Evolutionary conservation across 495 filamentous ascomycete species (phyloP), one percentile per base, ranked within the genome.

Genomic region (Ramalina intermedia): DNA sequence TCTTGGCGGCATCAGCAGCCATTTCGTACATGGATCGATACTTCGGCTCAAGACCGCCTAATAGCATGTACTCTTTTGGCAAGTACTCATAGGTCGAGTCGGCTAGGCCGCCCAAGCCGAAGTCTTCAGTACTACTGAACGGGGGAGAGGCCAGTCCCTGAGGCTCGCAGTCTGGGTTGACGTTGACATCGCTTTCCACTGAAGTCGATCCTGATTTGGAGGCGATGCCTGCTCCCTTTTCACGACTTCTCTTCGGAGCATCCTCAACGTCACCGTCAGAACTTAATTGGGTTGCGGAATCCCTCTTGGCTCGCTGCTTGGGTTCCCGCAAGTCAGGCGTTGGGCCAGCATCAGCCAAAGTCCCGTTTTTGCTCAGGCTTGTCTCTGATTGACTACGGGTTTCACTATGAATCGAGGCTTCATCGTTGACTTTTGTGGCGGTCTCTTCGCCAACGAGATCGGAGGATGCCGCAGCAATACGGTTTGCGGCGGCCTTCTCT

Each of bases 71-170:
- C 52, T 72, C 78, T 60, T 98, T 98, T 21, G 93, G 84, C 45
- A 98, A 73, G 61, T 98, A 98, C 61, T 98, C 91, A 61, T 96
- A 96, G 2, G 85, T 80, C 14, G 87, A 94, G 61, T 96, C 91
- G 47, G 88, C 82, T 63, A 79, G 78, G 47, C 82, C 87, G 40
- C 87, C 93, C 61, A 96, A 73, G 13, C 46, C 51, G 39, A 61
- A 61, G 0, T 51, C 52, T 46, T 61, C 57, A 27, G 8, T 52
- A 29, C 17, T 11, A 21, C 36, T 24, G 41, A 51, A 46, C 1
- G 64, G 58, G 20, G 61, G 63, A 9, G 66, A 52, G 17, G 62
- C 63, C 17, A 83, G 56, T 2, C 69, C 69, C 54, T 82, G 77
- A 6, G 72, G 64, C 7, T 67, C 63, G 58, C 79, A 83, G 11